Conservation (phyloP, 352 stramenopile genomes). For the Globisporangium ultimum region DNA sequence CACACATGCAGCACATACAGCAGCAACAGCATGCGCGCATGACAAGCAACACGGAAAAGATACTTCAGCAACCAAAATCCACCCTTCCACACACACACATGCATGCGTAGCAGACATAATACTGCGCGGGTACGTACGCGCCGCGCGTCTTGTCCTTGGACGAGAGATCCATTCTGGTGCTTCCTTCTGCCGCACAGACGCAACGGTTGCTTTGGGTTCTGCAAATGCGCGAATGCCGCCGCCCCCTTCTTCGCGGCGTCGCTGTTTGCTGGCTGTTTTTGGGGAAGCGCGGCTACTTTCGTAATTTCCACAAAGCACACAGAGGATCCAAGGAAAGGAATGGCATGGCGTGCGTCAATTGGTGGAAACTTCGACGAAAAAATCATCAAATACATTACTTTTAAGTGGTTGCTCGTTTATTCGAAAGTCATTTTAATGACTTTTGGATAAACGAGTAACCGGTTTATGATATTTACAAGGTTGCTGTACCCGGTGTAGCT, state of each 20-base stretch:
- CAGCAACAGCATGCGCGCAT: too few relatives aligned
- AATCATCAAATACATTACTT: too few relatives aligned
- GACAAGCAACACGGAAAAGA: conserved; percentile 3
- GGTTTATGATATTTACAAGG: too few relatives aligned
- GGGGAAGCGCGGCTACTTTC: not conserved
- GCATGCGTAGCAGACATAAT: not conserved
- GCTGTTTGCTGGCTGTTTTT: too few relatives aligned
- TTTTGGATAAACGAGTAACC: too few relatives aligned
- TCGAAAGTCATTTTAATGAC: too few relatives aligned
- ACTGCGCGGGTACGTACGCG: conserved; percentile 28
- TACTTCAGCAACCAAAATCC: not conserved
- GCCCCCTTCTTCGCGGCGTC: not conserved
- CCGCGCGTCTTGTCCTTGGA: conserved; percentile 54
- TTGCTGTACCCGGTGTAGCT: too few relatives aligned
- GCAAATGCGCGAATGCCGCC: not conserved
- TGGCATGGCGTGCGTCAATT: not conserved
- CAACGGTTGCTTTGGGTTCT: not conserved
- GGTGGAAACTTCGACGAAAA: not conserved
- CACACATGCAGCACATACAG: too few relatives aligned
- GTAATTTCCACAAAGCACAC: not conserved
- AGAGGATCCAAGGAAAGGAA: not conserved
- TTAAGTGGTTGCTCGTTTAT: too few relatives aligned
- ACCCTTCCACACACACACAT: not conserved
- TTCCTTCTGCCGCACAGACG: not conserved
- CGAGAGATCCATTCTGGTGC: conserved; percentile 31